phyloP scores from a whole-genome alignment of 768 basidiomycete genomes.

The Tylopilus sp. region DNA sequence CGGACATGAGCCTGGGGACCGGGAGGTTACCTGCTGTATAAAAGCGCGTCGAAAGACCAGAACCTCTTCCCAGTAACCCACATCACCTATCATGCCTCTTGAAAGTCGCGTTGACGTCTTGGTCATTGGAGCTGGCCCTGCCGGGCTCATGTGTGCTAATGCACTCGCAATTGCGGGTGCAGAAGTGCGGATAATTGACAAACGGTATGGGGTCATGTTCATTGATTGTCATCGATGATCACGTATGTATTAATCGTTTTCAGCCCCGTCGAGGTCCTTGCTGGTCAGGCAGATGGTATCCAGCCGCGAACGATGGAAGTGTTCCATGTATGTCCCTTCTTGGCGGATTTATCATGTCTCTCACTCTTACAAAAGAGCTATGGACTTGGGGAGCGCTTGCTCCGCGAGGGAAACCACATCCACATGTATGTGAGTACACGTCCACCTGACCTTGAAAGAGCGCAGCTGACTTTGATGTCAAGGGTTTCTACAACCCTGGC shows the following conservation, averaged over 20 bases:
- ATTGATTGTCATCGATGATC: neutral
- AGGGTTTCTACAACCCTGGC: constrained; percentile 78
- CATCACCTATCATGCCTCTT: constrained; percentile 13
- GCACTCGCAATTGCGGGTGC: constrained; percentile 43
- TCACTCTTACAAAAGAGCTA: constrained; percentile 42
- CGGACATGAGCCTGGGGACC: neutral
- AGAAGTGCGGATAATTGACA: constrained; percentile 46
- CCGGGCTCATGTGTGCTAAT: constrained; percentile 68
- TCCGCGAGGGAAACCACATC: constrained; percentile 65
- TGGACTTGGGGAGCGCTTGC: constrained; percentile 42
- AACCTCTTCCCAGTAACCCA: neutral
- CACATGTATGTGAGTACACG: constrained; percentile 55
- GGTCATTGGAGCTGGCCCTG: constrained; percentile 48
- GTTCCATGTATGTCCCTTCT: constrained; percentile 36
- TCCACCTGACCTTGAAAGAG: neutral
- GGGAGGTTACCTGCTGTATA: neutral
- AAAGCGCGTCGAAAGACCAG: neutral
- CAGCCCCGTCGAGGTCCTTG: constrained; percentile 40
- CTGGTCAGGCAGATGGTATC: constrained; percentile 56
- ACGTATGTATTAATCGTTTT: neutral
- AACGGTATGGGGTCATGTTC: constrained; percentile 31
- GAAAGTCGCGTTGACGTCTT: constrained; percentile 43
- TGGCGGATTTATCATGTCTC: neutral
- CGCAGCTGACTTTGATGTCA: neutral
- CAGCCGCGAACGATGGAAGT: constrained; percentile 55